phyloP scores from a whole-genome alignment of 176 grass and related monocot genomes.

The Carex littledalei region DNA sequence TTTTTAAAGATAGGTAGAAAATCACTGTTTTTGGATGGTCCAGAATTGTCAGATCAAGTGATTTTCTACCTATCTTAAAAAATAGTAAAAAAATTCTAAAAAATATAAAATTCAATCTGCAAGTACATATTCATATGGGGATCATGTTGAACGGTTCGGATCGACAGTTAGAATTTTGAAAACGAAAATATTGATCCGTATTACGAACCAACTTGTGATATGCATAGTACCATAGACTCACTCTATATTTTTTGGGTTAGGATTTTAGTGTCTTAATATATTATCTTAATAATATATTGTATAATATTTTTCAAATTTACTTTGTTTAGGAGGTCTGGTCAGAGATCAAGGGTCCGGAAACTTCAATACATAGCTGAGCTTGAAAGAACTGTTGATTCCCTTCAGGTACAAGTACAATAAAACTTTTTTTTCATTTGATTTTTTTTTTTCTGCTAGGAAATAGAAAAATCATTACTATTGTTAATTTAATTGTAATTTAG shows the following conservation, averaged over 20 bases:
- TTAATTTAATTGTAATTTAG: conserved; percentile 36
- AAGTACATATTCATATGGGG: too few species aligned
- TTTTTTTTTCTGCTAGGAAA: conserved; percentile 11
- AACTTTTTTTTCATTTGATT: background rate
- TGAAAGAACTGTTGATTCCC: conserved; percentile 72
- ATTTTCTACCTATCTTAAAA: too few species aligned
- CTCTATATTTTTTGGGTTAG: background rate
- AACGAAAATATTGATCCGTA: too few species aligned
- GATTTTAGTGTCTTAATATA: background rate
- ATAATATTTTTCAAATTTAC: conserved; percentile 7
- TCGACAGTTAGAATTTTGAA: too few species aligned
- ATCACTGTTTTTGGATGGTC: too few species aligned
- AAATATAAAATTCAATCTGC: too few species aligned
- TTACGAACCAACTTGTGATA: too few species aligned
- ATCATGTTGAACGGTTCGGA: too few species aligned
- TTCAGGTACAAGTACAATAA: conserved; percentile 59
- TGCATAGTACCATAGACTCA: too few species aligned
- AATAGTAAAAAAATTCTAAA: too few species aligned
- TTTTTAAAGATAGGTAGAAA: too few species aligned
- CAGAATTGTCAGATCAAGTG: too few species aligned
- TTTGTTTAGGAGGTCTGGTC: conserved; percentile 75
- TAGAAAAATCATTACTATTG: background rate
- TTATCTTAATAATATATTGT: background rate
- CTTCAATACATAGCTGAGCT: conserved; percentile 99
- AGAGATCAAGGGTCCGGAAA: conserved; percentile 95